Conservation (phyloP, 306 rosid species). For the Chamaecrista fasciculata region DNA sequence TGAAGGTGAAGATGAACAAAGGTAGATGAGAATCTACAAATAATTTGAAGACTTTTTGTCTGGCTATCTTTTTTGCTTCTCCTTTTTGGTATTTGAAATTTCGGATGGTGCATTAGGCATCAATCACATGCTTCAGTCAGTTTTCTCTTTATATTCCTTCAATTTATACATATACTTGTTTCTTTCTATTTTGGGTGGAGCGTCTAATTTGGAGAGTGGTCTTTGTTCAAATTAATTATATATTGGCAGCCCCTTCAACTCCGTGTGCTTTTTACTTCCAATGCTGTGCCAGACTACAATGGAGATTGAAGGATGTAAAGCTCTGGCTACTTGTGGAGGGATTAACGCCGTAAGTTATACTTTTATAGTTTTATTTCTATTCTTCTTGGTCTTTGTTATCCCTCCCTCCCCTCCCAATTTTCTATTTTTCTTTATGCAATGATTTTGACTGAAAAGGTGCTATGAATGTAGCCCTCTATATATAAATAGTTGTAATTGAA, state of each 20-base stretch:
- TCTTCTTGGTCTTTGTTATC: background rate
- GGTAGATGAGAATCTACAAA: conserved; percentile 46
- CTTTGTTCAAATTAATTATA: conserved; percentile 29
- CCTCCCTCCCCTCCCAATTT: background rate
- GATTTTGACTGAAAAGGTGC: background rate
- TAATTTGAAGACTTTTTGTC: conserved; percentile 14
- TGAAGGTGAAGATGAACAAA: conserved; percentile 84
- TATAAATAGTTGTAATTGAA: background rate
- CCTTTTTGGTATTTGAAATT: background rate
- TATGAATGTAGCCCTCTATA: background rate
- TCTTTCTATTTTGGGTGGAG: too few species aligned
- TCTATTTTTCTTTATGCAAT: background rate
- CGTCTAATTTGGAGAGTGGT: conserved; percentile 16
- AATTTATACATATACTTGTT: too few species aligned
- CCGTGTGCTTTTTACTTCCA: conserved; percentile 86
- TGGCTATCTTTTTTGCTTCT: background rate
- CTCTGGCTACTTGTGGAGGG: conserved; percentile 67
- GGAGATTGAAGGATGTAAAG: conserved; percentile 70
- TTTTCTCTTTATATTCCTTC: background rate
- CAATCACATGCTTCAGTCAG: background rate
- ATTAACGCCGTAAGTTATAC: conserved; percentile 63
- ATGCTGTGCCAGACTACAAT: conserved; percentile 78
- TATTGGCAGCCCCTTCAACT: conserved; percentile 71
- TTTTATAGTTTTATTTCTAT: background rate
- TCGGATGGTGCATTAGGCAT: background rate